Evolutionary conservation across 192 early-diverging fungal genomes (phyloP), one percentile per base, ranked within the genome.

Genomic region (Rhizophagus prolifer): DNA sequence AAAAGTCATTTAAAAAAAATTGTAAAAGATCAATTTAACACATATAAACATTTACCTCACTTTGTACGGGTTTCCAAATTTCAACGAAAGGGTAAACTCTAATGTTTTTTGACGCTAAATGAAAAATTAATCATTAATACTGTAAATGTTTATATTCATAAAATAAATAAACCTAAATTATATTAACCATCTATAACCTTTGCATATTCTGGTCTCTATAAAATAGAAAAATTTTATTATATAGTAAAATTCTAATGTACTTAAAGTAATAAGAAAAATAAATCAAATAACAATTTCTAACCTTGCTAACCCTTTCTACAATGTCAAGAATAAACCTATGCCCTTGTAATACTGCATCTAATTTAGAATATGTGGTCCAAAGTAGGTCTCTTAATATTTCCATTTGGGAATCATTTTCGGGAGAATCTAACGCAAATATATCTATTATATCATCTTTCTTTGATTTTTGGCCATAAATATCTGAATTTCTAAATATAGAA

Each of bases 381-480:
- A 92, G 83, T 79, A 93, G 84, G 75, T 94, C 93, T 72, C 86
- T 88, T 70, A 94, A 70, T 46, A 92, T 87, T 78, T 94, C 93
- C 38, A 89, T 88, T 66, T 90, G 85, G 1, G 82, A 82, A 31
- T 89, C 87, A 8, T 85, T 85, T 63, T 87, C 84, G 7, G 86
- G 80, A 14, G 81, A 79, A 38, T 86, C 86, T 63, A 86, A 75
- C 21, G 81, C 82, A 71, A 91, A 89, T 58, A 85, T 83, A 23
- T 86, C 82, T 3, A 78, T 77, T 30, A 80, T 70, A 58, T 85
- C 81, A 58, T 76, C 78, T 69, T 81, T 80, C 31, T 86, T 83
- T 9, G 76, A 67, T 1, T 81, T 76, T 2, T 85, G 74, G 26
- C 83, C 84, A 47, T 81, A 83, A 6, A 83, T 38, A 6, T 81